These are phyloP conservation scores for Aureobasidium sp. DNA, from an alignment of 2,329 filamentous ascomycete genomes.

Conservation along the genomic window DNA sequence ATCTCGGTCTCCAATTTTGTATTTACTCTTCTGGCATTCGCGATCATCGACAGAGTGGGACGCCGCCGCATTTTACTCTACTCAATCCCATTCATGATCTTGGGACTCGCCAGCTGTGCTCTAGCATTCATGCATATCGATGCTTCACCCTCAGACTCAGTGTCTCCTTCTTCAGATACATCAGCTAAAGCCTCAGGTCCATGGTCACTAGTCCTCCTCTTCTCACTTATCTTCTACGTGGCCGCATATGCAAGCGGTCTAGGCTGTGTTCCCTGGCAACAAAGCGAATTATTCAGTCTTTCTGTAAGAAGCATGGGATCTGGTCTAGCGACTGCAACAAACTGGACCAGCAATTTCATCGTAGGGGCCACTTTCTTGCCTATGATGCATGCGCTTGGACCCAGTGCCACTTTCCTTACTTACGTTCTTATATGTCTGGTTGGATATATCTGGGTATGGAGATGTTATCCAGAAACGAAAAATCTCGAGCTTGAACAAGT, in stretches of 20 bases:
- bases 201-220: slow-evolving; percentile 53
- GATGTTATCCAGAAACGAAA: slow-evolving; percentile 78
- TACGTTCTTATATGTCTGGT: slow-evolving; percentile 65
- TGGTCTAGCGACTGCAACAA: slow-evolving; percentile 69
- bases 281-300: slow-evolving; percentile 77
- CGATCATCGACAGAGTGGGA: slow-evolving; percentile 39
- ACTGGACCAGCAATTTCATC: slow-evolving; percentile 81
- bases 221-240: slow-evolving; percentile 75
- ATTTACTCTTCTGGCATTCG: slow-evolving; percentile 41
- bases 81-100: slow-evolving; percentile 77
- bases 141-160: slow-evolving; percentile 25
- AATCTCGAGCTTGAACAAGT: slow-evolving; percentile 76
- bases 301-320: slow-evolving; percentile 66
- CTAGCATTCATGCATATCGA: slow-evolving; percentile 63
- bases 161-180: neutral
- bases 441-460: slow-evolving; percentile 63
- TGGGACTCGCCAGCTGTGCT: slow-evolving; percentile 64
- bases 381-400: slow-evolving; percentile 70
- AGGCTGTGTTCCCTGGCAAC: slow-evolving; percentile 93
- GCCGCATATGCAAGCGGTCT: slow-evolving; percentile 79
- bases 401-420: slow-evolving; percentile 70
- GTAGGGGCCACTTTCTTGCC: slow-evolving; percentile 83
- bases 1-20: slow-evolving; percentile 41
- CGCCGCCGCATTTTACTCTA: slow-evolving; percentile 61
- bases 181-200: slow-evolving; percentile 21